phyloP scores from a whole-genome alignment of 495 filamentous ascomycete genomes.

The Articulospora tetracladia region DNA sequence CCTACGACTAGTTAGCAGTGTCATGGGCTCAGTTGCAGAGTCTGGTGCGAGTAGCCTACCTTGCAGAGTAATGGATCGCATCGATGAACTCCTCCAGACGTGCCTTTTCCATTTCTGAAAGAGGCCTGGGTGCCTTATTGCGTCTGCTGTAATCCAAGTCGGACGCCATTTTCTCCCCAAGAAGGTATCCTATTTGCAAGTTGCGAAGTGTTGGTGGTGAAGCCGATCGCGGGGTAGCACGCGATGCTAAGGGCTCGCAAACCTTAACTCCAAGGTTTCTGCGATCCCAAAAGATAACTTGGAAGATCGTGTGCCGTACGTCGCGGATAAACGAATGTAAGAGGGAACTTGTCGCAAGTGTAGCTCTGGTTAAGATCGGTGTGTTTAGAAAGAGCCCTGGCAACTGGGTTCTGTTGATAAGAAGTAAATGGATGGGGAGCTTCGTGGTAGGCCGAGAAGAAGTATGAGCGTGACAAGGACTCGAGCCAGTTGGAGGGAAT shows the following conservation, averaged over 20 bases:
- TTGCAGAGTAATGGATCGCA: constrained; percentile 88
- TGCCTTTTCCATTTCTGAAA: constrained; percentile 76
- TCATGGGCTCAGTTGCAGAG: background rate
- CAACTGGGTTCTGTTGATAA: background rate
- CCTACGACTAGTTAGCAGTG: constrained; percentile 36
- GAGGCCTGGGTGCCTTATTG: constrained; percentile 75
- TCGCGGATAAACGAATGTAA: background rate
- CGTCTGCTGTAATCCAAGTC: constrained; percentile 80
- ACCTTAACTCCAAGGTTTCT: background rate
- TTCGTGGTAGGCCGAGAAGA: background rate
- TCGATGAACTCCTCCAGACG: constrained; percentile 89
- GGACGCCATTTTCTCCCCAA: constrained; percentile 16
- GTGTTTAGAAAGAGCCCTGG: background rate
- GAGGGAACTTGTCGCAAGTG: background rate
- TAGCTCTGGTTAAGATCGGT: background rate
- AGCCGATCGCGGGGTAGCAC: constrained; percentile 8
- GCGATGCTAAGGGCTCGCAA: constrained; percentile 3
- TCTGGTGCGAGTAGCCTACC: constrained; percentile 48
- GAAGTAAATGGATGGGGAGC: background rate
- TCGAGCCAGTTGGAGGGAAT: background rate
- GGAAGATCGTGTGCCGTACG: background rate
- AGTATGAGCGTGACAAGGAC: background rate
- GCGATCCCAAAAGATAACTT: background rate
- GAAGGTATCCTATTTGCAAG: background rate
- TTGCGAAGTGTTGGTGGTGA: background rate